phyloP scores from a whole-genome alignment of 208 protist genomes.

The Trypanosoma mega region DNA sequence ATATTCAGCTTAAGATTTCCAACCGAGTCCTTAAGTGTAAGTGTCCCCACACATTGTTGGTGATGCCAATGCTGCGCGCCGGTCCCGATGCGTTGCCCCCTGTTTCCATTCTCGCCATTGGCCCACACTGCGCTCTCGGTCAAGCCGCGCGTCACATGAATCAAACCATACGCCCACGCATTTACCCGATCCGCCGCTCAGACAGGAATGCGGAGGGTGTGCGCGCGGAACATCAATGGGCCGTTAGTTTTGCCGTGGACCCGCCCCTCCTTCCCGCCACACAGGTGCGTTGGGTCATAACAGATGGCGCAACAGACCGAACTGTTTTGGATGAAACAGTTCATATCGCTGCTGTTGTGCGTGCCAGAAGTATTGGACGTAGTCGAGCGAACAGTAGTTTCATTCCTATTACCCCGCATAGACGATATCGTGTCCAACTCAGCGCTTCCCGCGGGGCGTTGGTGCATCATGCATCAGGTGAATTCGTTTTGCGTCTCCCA shows the following conservation, averaged over 20 bases:
- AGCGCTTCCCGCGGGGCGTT: conserved; percentile 22
- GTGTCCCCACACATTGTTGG: conserved; percentile 84
- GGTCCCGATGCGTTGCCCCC: conserved; percentile 53
- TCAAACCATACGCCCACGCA: too few relatives aligned
- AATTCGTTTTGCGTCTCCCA: conserved; percentile 64
- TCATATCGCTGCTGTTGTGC: conserved; percentile 26
- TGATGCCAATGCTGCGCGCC: conserved; percentile 72
- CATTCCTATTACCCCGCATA: conserved; percentile 49
- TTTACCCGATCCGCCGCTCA: too few relatives aligned
- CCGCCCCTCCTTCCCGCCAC: conserved; percentile 53
- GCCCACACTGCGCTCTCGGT: conserved; percentile 60
- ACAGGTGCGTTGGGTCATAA: conserved; percentile 50
- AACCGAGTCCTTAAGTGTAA: conserved; percentile 87
- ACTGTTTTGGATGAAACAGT: conserved; percentile 35
- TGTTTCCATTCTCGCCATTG: conserved; percentile 56
- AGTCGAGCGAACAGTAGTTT: conserved; percentile 47
- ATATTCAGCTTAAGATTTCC: conserved; percentile 78
- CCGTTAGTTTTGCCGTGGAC: conserved; percentile 49
- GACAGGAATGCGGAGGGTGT: too few relatives aligned
- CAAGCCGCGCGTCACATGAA: background rate
- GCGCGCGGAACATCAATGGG: too few relatives aligned
- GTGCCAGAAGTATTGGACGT: conserved; percentile 14
- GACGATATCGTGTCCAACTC: conserved; percentile 48
- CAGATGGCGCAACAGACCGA: conserved; percentile 18
- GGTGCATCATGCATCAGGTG: conserved; percentile 18